Conservation (phyloP, 164 flowering plant genomes). For the Piper longum region DNA sequence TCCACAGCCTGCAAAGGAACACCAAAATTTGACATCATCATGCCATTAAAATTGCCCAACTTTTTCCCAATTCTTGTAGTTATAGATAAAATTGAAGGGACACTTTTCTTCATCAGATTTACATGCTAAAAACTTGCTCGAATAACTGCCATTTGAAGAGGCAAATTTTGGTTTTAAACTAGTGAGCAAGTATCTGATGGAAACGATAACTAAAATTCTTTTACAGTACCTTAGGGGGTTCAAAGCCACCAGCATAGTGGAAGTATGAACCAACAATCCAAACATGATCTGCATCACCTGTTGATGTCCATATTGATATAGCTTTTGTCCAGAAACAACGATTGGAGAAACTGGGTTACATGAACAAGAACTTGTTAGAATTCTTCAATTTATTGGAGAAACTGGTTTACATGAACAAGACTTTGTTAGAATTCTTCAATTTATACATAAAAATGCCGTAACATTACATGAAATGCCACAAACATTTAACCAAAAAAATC, state of each 20-base stretch:
- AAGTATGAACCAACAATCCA: constrained; percentile 86
- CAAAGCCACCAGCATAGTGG: constrained; percentile 92
- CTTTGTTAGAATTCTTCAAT: background rate
- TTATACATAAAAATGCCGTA: no score
- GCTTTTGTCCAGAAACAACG: constrained; percentile 97
- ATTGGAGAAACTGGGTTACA: constrained; percentile 65
- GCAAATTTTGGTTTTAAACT: background rate
- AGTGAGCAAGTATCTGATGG: background rate
- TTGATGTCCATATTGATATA: constrained; percentile 96
- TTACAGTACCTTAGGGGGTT: constrained; percentile 72
- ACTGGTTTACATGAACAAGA: background rate
- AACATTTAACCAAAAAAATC: no score
- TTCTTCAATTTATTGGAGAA: no score
- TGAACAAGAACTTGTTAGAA: background rate
- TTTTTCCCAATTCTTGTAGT: background rate
- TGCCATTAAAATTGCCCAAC: background rate
- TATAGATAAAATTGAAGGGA: background rate
- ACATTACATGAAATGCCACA: no score
- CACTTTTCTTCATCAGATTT: background rate
- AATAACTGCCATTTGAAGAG: background rate
- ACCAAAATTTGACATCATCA: background rate
- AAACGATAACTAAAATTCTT: background rate
- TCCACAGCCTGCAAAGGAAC: constrained; percentile 62
- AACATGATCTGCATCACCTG: constrained; percentile 80
- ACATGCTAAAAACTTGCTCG: background rate